Evolutionary conservation across 176 grass and related monocot species (phyloP).

Genomic region (Carex parvula): DNA sequence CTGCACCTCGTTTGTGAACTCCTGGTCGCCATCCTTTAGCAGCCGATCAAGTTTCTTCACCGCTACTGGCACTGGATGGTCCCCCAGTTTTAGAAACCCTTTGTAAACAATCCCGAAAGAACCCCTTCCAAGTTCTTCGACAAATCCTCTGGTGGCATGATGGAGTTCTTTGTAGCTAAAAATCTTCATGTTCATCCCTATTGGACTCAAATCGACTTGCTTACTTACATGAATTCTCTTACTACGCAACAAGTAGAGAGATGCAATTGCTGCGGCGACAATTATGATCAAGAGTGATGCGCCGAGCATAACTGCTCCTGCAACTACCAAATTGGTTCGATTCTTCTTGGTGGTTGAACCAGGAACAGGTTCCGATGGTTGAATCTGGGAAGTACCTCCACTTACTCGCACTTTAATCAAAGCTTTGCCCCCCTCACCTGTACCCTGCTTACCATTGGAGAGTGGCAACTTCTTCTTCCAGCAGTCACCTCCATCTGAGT

Average conservation of each 20-base stretch:
- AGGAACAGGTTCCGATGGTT: background rate
- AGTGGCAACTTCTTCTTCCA: constrained; percentile 47
- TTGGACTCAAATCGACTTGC: background rate
- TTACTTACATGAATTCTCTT: background rate
- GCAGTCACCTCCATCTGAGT: background rate
- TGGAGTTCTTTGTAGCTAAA: constrained; percentile 42
- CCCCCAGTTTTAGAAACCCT: background rate
- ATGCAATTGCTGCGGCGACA: background rate
- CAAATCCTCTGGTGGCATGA: constrained; percentile 29
- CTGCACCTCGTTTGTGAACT: constrained; percentile 33
- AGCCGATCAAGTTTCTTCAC: constrained; percentile 40
- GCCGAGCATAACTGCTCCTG: constrained; percentile 11
- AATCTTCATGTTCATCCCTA: constrained; percentile 14
- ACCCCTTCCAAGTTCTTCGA: constrained; percentile 32
- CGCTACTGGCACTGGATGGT: constrained; percentile 11
- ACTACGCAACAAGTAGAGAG: background rate
- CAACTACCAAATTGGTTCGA: constrained; percentile 4
- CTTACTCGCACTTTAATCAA: constrained; percentile 33
- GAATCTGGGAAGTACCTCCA: background rate
- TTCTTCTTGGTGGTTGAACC: background rate
- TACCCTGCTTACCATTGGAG: constrained; percentile 30
- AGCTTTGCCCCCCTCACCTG: background rate
- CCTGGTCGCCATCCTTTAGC: constrained; percentile 5
- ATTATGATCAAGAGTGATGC: constrained; percentile 7
- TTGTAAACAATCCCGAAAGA: constrained; percentile 36